A percentile compares a stretch with the other conserved stretches of the same genome.
Conservation (phyloP, 371 early-diverging fungal species). For the Funneliformis caledonium region DNA sequence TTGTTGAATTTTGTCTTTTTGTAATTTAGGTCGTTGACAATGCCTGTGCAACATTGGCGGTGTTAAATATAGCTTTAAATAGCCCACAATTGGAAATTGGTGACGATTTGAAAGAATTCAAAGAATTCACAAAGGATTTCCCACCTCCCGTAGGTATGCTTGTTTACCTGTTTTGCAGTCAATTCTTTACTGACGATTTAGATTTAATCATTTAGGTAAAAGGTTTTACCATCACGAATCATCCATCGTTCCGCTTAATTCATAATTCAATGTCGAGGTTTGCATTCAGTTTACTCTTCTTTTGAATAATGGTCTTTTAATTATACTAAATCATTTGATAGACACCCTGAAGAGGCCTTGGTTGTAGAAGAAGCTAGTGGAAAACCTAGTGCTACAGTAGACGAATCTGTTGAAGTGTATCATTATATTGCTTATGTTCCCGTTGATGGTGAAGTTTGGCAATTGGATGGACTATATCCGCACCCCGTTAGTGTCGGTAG, state of each 20-base stretch:
- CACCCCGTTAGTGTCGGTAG: slow-evolving; percentile 14
- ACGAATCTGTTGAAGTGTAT: background rate
- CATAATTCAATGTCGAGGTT: slow-evolving; percentile 34
- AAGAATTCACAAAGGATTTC: slow-evolving; percentile 32
- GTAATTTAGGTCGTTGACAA: slow-evolving; percentile 30
- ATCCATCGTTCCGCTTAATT: slow-evolving; percentile 10
- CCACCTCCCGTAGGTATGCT: slow-evolving; percentile 2
- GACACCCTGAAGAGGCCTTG: slow-evolving; percentile 26
- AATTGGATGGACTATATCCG: slow-evolving; percentile 30
- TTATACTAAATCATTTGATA: background rate
- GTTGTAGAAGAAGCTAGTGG: slow-evolving; percentile 1
- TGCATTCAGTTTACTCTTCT: too few species aligned
- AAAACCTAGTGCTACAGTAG: background rate
- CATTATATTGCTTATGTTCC: slow-evolving; percentile 39
- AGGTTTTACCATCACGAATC: slow-evolving; percentile 33
- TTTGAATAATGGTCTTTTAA: background rate
- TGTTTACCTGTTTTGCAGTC: background rate
- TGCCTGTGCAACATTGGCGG: slow-evolving; percentile 30
- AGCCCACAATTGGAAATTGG: slow-evolving; percentile 16
- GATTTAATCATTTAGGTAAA: background rate
- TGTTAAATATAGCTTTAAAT: slow-evolving; percentile 36
- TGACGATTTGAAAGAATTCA: slow-evolving; percentile 25
- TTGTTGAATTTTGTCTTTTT: background rate
- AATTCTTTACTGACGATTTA: background rate
- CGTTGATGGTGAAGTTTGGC: slow-evolving; percentile 26